Percentiles rank a stretch among this genome's conserved stretches.
Conservation (phyloP, 768 basidiomycete genomes). For the Mycena latifolia region DNA sequence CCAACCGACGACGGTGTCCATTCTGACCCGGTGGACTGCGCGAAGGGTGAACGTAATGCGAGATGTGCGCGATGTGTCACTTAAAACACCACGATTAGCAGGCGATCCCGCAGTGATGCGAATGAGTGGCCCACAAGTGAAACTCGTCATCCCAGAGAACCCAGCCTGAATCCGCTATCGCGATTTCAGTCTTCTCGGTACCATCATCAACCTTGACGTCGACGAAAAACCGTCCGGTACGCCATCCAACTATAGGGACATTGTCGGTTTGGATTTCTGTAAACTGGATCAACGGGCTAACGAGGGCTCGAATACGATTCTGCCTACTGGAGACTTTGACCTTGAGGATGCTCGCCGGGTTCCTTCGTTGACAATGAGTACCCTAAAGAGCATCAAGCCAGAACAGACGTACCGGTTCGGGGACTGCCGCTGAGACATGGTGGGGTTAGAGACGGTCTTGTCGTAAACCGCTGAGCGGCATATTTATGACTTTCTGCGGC, state of each 20-base stretch:
- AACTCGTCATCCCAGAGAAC: conserved; percentile 17
- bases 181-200: neutral
- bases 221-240: conserved; percentile 10
- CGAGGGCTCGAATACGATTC: neutral
- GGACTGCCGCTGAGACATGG: neutral
- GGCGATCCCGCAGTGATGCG: too few relatives aligned
- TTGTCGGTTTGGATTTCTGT: conserved; percentile 5
- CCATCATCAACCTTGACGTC: neutral
- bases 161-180: neutral
- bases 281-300: neutral
- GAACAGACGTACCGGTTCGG: neutral
- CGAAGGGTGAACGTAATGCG: conserved; percentile 1
- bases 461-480: too few relatives aligned
- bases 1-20: conserved; percentile 12
- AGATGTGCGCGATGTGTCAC: neutral
- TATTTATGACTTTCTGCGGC: neutral
- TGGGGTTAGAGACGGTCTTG: neutral
- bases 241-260: conserved; percentile 1
- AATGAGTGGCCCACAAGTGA: conserved; percentile 14
- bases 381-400: too few relatives aligned
- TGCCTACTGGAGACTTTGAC: conserved; percentile 12
- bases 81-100: neutral
- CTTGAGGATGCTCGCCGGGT: neutral
- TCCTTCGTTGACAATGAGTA: too few relatives aligned
- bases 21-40: conserved; percentile 15